Evolutionary conservation across 2,329 filamentous ascomycete species (phyloP).

Genomic region (Aspergillus pseudoterreus): DNA sequence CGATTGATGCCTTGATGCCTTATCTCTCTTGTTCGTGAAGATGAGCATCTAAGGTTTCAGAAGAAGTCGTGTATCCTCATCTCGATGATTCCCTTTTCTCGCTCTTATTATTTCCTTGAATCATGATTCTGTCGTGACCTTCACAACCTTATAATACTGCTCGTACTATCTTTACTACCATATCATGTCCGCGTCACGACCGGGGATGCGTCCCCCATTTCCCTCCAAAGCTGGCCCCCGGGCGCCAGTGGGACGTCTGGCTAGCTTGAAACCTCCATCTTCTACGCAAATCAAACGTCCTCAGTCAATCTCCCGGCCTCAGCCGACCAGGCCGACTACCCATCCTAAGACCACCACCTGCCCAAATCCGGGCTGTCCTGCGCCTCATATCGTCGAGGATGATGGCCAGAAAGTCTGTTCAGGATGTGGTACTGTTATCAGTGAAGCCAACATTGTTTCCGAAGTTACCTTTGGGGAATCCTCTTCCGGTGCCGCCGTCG

Average conservation of each 20-base stretch:
- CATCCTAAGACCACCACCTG: slow-evolving; percentile 40
- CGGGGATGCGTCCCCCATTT: slow-evolving; percentile 31
- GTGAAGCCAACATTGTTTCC: slow-evolving; percentile 83
- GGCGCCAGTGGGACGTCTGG: slow-evolving; percentile 34
- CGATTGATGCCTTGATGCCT: no score
- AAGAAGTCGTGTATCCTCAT: no score
- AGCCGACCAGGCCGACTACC: slow-evolving; percentile 30
- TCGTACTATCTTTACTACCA: background rate
- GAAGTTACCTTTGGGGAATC: slow-evolving; percentile 91
- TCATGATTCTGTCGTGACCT: no score
- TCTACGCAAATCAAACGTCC: slow-evolving; percentile 38
- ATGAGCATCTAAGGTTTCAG: no score
- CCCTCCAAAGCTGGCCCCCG: slow-evolving; percentile 22
- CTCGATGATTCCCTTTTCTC: no score
- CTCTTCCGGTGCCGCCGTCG: slow-evolving; percentile 77
- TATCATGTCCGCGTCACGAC: slow-evolving; percentile 30
- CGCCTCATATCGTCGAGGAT: slow-evolving; percentile 44
- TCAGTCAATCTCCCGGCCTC: slow-evolving; percentile 27
- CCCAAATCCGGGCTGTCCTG: slow-evolving; percentile 44
- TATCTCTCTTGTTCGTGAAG: no score
- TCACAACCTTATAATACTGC: no score
- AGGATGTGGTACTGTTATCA: slow-evolving; percentile 78
- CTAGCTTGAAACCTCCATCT: slow-evolving; percentile 37
- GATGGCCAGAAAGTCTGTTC: slow-evolving; percentile 62
- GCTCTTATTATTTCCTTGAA: no score